Evolutionary conservation across 345 rosid genomes (phyloP).

Genomic region (Boechera stricta): DNA sequence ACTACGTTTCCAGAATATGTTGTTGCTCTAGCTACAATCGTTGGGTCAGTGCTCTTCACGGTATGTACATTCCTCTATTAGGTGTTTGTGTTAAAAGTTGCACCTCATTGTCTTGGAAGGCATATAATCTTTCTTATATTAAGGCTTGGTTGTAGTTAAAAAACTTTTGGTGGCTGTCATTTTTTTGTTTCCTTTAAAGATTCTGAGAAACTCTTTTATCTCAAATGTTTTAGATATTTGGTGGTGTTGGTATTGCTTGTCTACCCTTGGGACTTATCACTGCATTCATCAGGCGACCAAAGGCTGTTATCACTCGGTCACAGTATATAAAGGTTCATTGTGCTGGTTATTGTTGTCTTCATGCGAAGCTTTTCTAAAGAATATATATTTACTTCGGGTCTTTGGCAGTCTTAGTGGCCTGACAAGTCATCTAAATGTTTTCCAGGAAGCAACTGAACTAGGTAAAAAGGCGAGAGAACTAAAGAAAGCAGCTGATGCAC

Average conservation of each 20-base stretch:
- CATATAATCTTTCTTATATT: background rate
- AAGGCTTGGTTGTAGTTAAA: conserved; percentile 9
- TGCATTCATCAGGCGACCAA: conserved; percentile 95
- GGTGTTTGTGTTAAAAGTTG: conserved; percentile 1
- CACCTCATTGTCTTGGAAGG: conserved; percentile 19
- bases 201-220: conserved; percentile 29
- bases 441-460: conserved; percentile 98
- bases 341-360: conserved; percentile 26
- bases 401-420: background rate
- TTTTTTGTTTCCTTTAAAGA: conserved; percentile 19
- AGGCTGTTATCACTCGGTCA: conserved; percentile 97
- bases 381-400: background rate
- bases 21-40: conserved; percentile 96
- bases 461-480: conserved; percentile 97
- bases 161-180: conserved; percentile 8
- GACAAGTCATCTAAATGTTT: conserved; percentile 17
- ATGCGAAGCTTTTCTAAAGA: background rate
- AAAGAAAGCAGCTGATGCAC: conserved; percentile 94
- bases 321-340: conserved; percentile 97
- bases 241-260: conserved; percentile 98
- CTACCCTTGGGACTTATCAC: conserved; percentile 93
- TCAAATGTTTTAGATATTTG: conserved; percentile 72
- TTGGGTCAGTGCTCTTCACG: conserved; percentile 95
- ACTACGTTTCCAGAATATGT: conserved; percentile 96
- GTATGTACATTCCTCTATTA: conserved; percentile 49